A percentile compares a stretch with the other conserved stretches of the same genome.
Conservation (phyloP, 495 filamentous ascomycete species). For the Zalerion maritima region DNA sequence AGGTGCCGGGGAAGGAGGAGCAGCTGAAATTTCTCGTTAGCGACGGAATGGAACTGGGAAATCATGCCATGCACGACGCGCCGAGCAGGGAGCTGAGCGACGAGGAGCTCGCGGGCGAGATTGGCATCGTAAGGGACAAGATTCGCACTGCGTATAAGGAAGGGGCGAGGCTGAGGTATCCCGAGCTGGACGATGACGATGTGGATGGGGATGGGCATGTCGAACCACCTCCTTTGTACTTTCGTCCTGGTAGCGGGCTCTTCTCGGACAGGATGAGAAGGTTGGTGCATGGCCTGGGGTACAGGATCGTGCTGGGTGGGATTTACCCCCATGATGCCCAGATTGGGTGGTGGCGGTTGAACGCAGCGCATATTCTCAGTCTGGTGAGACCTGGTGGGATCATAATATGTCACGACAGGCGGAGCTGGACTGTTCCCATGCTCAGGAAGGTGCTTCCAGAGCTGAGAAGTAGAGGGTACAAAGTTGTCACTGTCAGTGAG, state of each 20-base stretch:
- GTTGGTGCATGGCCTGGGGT: slow-evolving; percentile 39
- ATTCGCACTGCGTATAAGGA: slow-evolving; percentile 48
- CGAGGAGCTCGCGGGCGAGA: slow-evolving; percentile 26
- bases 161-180: no score
- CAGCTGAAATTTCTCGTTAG: slow-evolving; percentile 46
- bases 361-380: slow-evolving; percentile 66
- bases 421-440: slow-evolving; percentile 68
- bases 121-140: slow-evolving; percentile 27
- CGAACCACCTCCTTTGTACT: slow-evolving; percentile 40
- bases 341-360: slow-evolving; percentile 48
- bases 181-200: slow-evolving; percentile 16
- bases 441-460: slow-evolving; percentile 53
- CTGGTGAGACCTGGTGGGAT: slow-evolving; percentile 63
- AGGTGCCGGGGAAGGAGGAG: slow-evolving; percentile 47
- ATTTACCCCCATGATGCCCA: slow-evolving; percentile 83
- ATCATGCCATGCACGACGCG: slow-evolving; percentile 80
- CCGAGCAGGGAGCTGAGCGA: slow-evolving; percentile 36
- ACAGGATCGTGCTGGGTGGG: slow-evolving; percentile 56
- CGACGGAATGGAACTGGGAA: slow-evolving; percentile 56
- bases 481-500: slow-evolving; percentile 49
- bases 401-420: slow-evolving; percentile 70
- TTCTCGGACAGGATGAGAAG: slow-evolving; percentile 54
- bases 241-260: slow-evolving; percentile 69
- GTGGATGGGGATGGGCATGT: slow-evolving; percentile 13
- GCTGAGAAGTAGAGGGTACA: slow-evolving; percentile 50